A percentile compares a stretch with the other conserved stretches of the same genome.
Evolutionary conservation across 345 rosid species (phyloP).

Genomic region (Arabidopsis suecica): DNA sequence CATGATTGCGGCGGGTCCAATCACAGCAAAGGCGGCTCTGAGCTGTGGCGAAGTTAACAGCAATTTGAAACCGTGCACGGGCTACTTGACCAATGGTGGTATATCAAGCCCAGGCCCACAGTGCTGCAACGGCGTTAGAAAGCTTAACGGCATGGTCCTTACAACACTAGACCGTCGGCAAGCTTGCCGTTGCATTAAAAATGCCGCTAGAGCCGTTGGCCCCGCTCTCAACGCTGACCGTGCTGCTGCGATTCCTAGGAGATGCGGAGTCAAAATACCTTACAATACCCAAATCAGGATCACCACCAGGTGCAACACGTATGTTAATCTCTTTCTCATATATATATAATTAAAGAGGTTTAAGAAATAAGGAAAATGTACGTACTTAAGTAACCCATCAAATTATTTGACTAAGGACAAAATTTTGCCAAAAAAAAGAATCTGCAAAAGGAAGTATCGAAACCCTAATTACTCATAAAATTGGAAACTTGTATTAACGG

Average conservation of each 20-base stretch:
- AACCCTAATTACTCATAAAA: too few relatives aligned
- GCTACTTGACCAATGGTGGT: slow-evolving; percentile 24
- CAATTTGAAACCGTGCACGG: slow-evolving; percentile 1
- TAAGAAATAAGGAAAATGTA: too few relatives aligned
- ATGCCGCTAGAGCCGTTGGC: slow-evolving; percentile 16
- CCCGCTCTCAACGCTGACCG: neutral
- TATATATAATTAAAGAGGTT: too few relatives aligned
- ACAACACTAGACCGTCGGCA: slow-evolving; percentile 39
- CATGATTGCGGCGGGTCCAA: slow-evolving; percentile 32
- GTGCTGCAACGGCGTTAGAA: slow-evolving; percentile 33
- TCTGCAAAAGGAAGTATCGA: too few relatives aligned
- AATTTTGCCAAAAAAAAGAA: too few relatives aligned
- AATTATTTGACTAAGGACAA: too few relatives aligned
- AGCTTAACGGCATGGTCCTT: slow-evolving; percentile 14
- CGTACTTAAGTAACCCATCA: too few relatives aligned
- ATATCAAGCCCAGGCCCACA: neutral
- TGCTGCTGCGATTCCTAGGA: slow-evolving; percentile 24
- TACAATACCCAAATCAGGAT: slow-evolving; percentile 17
- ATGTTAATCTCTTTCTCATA: slow-evolving; percentile 7
- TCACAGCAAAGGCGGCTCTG: slow-evolving; percentile 36
- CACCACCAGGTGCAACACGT: slow-evolving; percentile 35
- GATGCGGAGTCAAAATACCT: slow-evolving; percentile 20
- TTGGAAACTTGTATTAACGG: neutral
- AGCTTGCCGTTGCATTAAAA: slow-evolving; percentile 42
- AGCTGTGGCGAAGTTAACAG: slow-evolving; percentile 43